Conservation (phyloP, 2,329 filamentous ascomycete species). For the Arthrobotrys sphaeroides region DNA sequence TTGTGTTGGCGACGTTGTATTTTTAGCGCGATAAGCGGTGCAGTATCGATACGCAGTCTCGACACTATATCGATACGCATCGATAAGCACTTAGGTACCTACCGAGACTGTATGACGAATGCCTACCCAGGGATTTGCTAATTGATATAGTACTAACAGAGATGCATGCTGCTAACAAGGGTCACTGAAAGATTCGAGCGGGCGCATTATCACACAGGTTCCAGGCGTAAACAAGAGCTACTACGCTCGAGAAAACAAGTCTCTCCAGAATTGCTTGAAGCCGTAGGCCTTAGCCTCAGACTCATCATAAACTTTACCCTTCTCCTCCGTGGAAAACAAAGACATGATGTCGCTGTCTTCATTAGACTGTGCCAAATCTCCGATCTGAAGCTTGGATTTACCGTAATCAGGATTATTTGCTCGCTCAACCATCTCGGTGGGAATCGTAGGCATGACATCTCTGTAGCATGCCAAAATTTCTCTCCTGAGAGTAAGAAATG, state of each 20-base stretch:
- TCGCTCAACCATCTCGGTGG: conserved; percentile 73
- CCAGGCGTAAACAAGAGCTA: neutral
- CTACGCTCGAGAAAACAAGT: conserved; percentile 68
- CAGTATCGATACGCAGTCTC: too few relatives aligned
- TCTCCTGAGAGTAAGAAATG: conserved; percentile 83
- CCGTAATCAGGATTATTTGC: conserved; percentile 51
- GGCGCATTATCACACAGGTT: neutral
- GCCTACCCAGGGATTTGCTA: too few relatives aligned
- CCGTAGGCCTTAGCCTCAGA: conserved; percentile 78
- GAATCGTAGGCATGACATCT: conserved; percentile 81
- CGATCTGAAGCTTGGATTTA: conserved; percentile 37
- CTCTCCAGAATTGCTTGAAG: conserved; percentile 87
- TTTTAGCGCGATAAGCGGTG: too few relatives aligned
- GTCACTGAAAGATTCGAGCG: too few relatives aligned
- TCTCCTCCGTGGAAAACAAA: conserved; percentile 67
- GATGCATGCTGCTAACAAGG: too few relatives aligned
- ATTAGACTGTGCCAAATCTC: neutral
- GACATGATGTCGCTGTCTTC: conserved; percentile 69
- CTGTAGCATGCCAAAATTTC: conserved; percentile 84
- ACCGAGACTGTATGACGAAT: too few relatives aligned
- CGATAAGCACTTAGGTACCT: too few relatives aligned
- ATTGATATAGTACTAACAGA: too few relatives aligned
- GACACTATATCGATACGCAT: too few relatives aligned
- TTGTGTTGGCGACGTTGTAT: conserved; percentile 16
- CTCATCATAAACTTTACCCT: conserved; percentile 76